A percentile compares a stretch with the other conserved stretches of the same genome.
phyloP scores from a whole-genome alignment of 768 basidiomycete species.

The Punctularia strigosozonata region DNA sequence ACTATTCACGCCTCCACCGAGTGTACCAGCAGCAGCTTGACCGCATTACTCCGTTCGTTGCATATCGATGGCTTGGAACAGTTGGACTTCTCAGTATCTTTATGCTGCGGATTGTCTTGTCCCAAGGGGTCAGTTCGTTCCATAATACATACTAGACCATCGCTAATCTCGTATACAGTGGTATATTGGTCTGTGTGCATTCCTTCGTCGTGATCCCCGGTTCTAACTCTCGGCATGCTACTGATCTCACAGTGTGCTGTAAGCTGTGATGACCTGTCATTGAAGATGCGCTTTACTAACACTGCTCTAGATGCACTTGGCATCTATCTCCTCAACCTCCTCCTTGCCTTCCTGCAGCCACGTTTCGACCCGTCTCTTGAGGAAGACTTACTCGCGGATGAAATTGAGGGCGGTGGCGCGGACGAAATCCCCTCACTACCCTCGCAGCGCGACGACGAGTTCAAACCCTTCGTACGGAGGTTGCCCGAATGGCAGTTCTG shows the following conservation, averaged over 20 bases:
- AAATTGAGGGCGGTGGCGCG: conserved; percentile 86
- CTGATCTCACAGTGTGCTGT: conserved; percentile 24
- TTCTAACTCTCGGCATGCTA: conserved; percentile 2
- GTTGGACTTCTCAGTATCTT: conserved; percentile 63
- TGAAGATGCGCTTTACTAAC: not conserved
- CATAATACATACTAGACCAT: not conserved
- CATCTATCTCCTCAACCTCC: conserved; percentile 91
- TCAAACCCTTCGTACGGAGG: conserved; percentile 90
- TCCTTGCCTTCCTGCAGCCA: conserved; percentile 95
- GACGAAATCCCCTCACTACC: conserved; percentile 45
- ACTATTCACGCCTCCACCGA: conserved; percentile 45
- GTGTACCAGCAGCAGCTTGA: conserved; percentile 87
- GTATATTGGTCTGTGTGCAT: conserved; percentile 70
- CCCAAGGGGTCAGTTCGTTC: conserved; percentile 68
- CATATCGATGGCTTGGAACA: conserved; percentile 84
- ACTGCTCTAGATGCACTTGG: conserved; percentile 64
- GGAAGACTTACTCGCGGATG: conserved; percentile 86
- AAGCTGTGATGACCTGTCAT: conserved; percentile 45
- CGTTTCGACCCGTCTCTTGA: conserved; percentile 95
- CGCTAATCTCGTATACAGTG: conserved; percentile 35
- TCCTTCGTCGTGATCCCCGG: not conserved
- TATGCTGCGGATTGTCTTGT: conserved; percentile 71
- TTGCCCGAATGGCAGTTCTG: conserved; percentile 97
- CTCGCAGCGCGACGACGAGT: conserved; percentile 79
- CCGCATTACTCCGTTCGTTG: conserved; percentile 78